phyloP scores from a whole-genome alignment of 345 rosid species.

The Linum usitatissimum region DNA sequence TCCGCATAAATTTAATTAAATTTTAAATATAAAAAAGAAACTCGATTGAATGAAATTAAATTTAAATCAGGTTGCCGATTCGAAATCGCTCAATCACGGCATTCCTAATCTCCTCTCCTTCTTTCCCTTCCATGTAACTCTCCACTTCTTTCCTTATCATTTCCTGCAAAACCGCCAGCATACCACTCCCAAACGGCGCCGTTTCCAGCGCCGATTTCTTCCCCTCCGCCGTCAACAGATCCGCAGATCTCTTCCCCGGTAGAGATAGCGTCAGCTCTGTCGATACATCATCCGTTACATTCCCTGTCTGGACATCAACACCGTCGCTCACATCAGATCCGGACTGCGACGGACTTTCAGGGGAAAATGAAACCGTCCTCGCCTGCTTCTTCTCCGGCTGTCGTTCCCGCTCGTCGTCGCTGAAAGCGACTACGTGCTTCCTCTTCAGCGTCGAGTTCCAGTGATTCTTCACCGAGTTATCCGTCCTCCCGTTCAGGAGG shows the following conservation, averaged over 20 bases:
- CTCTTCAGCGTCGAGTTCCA: conserved; percentile 27
- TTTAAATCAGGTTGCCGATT: not conserved
- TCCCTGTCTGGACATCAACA: not conserved
- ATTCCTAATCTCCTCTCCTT: not conserved
- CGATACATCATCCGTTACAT: conserved; percentile 6
- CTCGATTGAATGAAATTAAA: not conserved
- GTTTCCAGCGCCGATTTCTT: not conserved
- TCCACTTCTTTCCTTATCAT: conserved; percentile 17
- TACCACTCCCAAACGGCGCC: conserved; percentile 4
- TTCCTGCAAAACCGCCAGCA: conserved; percentile 11
- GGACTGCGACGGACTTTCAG: not conserved
- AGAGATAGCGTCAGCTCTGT: conserved; percentile 12
- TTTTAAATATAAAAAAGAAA: too few species aligned
- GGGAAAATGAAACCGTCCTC: not conserved
- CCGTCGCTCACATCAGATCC: conserved; percentile 20
- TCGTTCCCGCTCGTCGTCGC: not conserved
- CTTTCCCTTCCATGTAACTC: conserved; percentile 9
- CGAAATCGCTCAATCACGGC: conserved; percentile 1
- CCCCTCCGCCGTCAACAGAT: not conserved
- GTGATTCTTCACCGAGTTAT: conserved; percentile 21
- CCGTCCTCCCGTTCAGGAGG: conserved; percentile 23
- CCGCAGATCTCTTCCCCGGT: not conserved
- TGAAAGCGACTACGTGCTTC: conserved; percentile 9
- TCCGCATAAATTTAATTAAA: too few species aligned
- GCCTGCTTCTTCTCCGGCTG: conserved; percentile 5